Percentiles rank a stretch among this genome's conserved stretches.
Conservation (phyloP, 2,329 filamentous ascomycete species). For the Sodiomyces alkalinus region DNA sequence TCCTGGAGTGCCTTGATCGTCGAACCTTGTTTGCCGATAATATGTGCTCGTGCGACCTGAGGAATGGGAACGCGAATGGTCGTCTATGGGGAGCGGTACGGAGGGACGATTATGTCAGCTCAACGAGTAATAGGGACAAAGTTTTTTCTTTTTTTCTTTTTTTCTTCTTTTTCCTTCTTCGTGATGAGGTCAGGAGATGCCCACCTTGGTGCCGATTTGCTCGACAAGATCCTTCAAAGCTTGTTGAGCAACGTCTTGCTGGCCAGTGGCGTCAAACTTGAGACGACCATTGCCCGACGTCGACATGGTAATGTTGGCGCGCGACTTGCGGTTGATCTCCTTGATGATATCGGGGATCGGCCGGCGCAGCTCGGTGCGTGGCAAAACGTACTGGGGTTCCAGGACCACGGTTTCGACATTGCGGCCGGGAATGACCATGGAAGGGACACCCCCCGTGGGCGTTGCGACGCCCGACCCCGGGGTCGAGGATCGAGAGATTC, state of each 20-base stretch:
- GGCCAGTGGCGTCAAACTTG: constrained; percentile 74
- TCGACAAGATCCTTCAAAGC: constrained; percentile 80
- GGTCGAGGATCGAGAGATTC: constrained; percentile 44
- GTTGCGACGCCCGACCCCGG: constrained; percentile 44
- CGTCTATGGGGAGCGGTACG: constrained; percentile 19
- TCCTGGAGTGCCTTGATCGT: constrained; percentile 85
- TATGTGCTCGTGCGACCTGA: constrained; percentile 66
- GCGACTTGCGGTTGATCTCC: constrained; percentile 84
- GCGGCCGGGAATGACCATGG: constrained; percentile 67
- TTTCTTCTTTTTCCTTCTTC: neutral
- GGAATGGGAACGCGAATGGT: constrained; percentile 68
- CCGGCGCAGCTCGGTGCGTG: constrained; percentile 65
- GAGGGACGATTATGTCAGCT: too few species aligned
- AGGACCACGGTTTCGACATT: constrained; percentile 64
- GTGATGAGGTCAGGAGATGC: constrained; percentile 11
- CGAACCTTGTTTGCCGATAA: constrained; percentile 84
- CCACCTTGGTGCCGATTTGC: constrained; percentile 74
- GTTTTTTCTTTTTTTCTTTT: constrained; percentile 1
- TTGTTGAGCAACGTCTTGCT: constrained; percentile 69
- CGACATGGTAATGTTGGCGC: constrained; percentile 68
- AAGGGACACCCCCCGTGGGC: constrained; percentile 28
- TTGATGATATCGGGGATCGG: constrained; percentile 74
- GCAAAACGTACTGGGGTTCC: constrained; percentile 60
- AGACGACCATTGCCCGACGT: constrained; percentile 56
- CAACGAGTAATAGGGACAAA: too few species aligned